Base-by-base conservation (phyloP, 1,284 basidiomycete species). In the Fistulina hepatica region DNA sequence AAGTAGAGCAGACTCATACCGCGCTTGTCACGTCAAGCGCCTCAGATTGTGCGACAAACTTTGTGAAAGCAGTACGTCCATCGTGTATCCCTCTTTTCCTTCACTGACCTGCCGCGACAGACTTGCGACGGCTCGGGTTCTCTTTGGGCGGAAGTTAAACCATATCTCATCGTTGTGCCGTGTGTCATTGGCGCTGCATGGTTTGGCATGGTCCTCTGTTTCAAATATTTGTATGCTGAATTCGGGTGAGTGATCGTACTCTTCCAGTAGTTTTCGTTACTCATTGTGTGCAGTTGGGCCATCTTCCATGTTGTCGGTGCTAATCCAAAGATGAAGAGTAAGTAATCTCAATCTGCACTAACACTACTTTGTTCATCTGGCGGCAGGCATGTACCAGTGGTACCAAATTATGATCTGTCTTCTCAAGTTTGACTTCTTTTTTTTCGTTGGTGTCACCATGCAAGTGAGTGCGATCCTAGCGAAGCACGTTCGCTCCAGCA, bases 361-460 rank as follows among this genome's bases (percentile, higher is more conserved):
- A 9, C 6, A 26, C 26, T 39, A 33, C 46, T 23, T 33, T 42
- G 34, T 37, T 40, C 41, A 31, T 37, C 38, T 30, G 25, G 33
- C 17, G 46, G 37, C 44, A 86, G 81, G 69, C 25, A 86, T 88
- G 82, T 89, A 84, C 53, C 79, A 80, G 48, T 83, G 65, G 59
- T 89, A 89, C 52, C 81, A 88, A 56, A 73, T 89, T 49, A 75
- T 86, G 67, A 75, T 89, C 37, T 86, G 83, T 52, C 67, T 89
- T 31, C 71, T 89, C 49, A 88, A 88, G 54, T 86, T 90, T 52
- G 84, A 89, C 56, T 89, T 88, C 57, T 88, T 88, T 61, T 77
- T 72, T 56, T 88, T 89, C 53, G 69, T 71, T 21, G 84, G 79
- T n/a, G 80, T 88, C 24, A 86, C 82, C 6, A 85, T 88, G 70